Percentiles rank a stretch among this genome's conserved stretches.
Conservation (phyloP, 2,329 filamentous ascomycete genomes). For the Chaetomium sp. region DNA sequence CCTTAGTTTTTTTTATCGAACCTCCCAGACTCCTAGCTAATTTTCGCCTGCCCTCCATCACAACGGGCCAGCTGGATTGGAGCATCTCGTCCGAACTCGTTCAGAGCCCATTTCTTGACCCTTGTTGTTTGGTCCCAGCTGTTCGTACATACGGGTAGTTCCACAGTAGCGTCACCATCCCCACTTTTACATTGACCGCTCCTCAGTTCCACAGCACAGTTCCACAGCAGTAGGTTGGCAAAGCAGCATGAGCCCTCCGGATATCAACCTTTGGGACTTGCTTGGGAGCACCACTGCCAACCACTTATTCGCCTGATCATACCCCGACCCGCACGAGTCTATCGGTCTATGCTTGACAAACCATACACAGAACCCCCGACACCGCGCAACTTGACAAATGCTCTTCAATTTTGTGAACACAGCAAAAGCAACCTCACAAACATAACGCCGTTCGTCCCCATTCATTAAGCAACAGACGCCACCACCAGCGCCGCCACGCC, state of each 20-base stretch:
- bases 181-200: conserved; percentile 13
- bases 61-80: conserved; percentile 5
- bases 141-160: not conserved
- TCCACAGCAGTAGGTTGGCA: too few relatives aligned
- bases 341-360: conserved; percentile 18
- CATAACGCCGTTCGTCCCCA: conserved; percentile 32
- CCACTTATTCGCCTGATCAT: conserved; percentile 4
- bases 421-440: conserved; percentile 21
- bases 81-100: not conserved
- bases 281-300: not conserved
- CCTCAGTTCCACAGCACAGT: not conserved
- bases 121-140: not conserved
- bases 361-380: conserved; percentile 10
- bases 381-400: conserved; percentile 11
- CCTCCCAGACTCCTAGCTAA: not conserved
- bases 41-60: conserved; percentile 10
- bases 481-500: conserved; percentile 83
- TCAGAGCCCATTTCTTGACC: not conserved
- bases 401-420: conserved; percentile 28
- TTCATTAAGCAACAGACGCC: conserved; percentile 73
- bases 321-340: conserved; percentile 16
- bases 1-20: not conserved
- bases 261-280: not conserved
- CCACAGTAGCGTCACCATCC: not conserved
- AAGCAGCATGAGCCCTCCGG: too few relatives aligned